Percentiles rank a stretch among this genome's conserved stretches.
phyloP scores from a whole-genome alignment of 2,329 filamentous ascomycete species.

The Cladosporium sp. region DNA sequence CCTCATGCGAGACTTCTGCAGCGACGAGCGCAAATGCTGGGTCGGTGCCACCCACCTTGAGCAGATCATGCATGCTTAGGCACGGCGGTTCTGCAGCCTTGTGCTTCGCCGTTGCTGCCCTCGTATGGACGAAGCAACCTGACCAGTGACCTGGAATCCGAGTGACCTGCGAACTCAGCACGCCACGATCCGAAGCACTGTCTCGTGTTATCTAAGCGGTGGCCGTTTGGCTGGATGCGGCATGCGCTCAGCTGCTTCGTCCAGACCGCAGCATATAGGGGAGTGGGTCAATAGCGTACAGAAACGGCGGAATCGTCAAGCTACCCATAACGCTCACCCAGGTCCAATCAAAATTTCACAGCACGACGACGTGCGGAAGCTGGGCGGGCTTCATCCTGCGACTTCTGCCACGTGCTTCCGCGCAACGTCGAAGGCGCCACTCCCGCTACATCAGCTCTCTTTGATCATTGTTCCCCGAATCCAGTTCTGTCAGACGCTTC shows the following conservation, averaged over 20 bases:
- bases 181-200: too few species aligned
- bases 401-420: constrained; percentile 5
- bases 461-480: neutral
- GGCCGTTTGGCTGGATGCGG: neutral
- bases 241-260: neutral
- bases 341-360: neutral
- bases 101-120: neutral
- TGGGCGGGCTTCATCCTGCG: neutral
- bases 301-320: neutral
- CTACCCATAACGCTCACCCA: neutral
- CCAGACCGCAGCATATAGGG: neutral
- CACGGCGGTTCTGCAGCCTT: constrained; percentile 12
- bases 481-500: neutral
- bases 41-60: constrained; percentile 6
- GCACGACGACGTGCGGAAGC: neutral
- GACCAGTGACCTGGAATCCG: too few species aligned
- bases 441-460: neutral
- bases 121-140: neutral
- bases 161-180: too few species aligned
- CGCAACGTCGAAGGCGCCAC: constrained; percentile 9
- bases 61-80: constrained; percentile 1
- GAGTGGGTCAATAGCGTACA: neutral
- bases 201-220: neutral
- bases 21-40: neutral
- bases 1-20: constrained; percentile 11